phyloP scores from a whole-genome alignment of 306 rosid genomes.

The Castanea sativa region DNA sequence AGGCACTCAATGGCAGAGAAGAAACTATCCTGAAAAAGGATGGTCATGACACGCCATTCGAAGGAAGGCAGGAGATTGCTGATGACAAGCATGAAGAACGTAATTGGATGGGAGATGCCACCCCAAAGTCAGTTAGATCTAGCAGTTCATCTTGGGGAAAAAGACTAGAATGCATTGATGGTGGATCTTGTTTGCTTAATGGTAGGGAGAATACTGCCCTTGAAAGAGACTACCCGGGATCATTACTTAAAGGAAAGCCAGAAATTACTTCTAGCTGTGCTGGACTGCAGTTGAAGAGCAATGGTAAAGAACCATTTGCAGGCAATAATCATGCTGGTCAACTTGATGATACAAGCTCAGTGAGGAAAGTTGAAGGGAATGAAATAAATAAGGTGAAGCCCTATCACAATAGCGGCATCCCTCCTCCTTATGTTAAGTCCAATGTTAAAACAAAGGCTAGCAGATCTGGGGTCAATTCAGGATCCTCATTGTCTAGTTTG shows the following conservation, averaged over 20 bases:
- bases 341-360: conserved; percentile 27
- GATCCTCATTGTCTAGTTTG: conserved; percentile 25
- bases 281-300: conserved; percentile 34
- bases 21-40: conserved; percentile 39
- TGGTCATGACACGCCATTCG: conserved; percentile 28
- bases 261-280: conserved; percentile 29
- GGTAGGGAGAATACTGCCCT: conserved; percentile 39
- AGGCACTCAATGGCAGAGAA: conserved; percentile 34
- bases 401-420: conserved; percentile 47
- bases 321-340: conserved; percentile 32
- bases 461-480: conserved; percentile 27
- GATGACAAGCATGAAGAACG: conserved; percentile 40
- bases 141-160: conserved; percentile 54
- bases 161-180: conserved; percentile 35
- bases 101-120: conserved; percentile 39
- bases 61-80: conserved; percentile 41
- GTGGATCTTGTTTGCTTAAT: conserved; percentile 38
- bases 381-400: conserved; percentile 53
- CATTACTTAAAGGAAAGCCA: conserved; percentile 37
- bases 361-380: conserved; percentile 45
- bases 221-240: conserved; percentile 36
- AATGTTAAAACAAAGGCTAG: conserved; percentile 48
- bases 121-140: conserved; percentile 35
- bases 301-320: conserved; percentile 37
- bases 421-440: conserved; percentile 87